A percentile compares a stretch with the other conserved stretches of the same genome.
Evolutionary conservation across 768 basidiomycete genomes (phyloP).

Genomic region (Baorangia bicolor): DNA sequence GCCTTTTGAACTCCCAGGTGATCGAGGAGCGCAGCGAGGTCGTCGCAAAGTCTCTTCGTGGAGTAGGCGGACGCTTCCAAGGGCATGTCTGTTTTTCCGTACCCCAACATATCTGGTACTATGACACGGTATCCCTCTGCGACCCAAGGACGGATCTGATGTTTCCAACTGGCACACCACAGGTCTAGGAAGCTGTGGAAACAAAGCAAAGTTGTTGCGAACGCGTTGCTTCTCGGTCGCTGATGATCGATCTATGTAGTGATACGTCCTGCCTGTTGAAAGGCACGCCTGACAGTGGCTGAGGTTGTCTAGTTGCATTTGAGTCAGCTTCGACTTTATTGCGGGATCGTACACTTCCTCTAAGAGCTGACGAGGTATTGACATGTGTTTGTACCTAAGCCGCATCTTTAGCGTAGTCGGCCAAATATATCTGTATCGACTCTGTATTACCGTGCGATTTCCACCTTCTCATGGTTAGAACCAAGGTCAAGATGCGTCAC

Average conservation of each 20-base stretch:
- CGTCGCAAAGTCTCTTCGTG: slow-evolving; percentile 55
- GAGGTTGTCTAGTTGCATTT: not conserved
- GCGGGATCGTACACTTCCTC: no score
- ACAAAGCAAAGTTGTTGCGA: slow-evolving; percentile 56
- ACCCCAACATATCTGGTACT: slow-evolving; percentile 52
- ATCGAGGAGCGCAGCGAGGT: slow-evolving; percentile 67
- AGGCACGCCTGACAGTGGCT: slow-evolving; percentile 50
- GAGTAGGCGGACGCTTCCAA: slow-evolving; percentile 54
- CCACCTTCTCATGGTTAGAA: no score
- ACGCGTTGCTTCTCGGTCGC: slow-evolving; percentile 42
- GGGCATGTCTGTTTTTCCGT: slow-evolving; percentile 65
- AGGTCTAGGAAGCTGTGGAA: slow-evolving; percentile 81
- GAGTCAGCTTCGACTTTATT: no score
- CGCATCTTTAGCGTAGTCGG: no score
- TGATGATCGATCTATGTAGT: slow-evolving; percentile 79
- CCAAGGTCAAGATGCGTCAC: no score
- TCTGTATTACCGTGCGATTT: no score
- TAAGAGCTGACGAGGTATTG: no score
- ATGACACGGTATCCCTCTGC: slow-evolving; percentile 60
- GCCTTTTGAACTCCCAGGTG: slow-evolving; percentile 49
- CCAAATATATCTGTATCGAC: no score
- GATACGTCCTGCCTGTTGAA: slow-evolving; percentile 62
- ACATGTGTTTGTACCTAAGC: no score
- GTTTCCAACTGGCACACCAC: slow-evolving; percentile 71
- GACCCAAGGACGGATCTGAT: slow-evolving; percentile 73